A percentile compares a stretch with the other conserved stretches of the same genome.
Conservation (phyloP, 192 early-diverging fungal genomes). For the Entomortierella parvispora region DNA sequence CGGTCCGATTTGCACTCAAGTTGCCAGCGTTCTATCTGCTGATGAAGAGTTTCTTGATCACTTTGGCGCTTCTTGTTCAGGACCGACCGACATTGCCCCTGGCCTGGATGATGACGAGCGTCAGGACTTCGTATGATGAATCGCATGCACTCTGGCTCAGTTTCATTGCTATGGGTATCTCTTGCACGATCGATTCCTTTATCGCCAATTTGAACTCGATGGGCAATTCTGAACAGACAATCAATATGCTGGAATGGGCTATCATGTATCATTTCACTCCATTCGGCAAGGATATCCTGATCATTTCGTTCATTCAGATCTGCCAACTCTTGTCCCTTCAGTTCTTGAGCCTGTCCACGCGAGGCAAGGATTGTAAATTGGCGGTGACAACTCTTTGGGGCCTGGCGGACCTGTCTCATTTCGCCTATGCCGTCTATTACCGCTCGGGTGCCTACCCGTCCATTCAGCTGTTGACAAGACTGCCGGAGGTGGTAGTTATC, state of each 20-base stretch:
- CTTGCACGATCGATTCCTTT: conserved; percentile 44
- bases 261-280: conserved; percentile 54
- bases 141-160: conserved; percentile 49
- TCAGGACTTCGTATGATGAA: conserved; percentile 26
- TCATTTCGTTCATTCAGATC: conserved; percentile 54
- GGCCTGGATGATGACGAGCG: conserved; percentile 10
- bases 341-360: conserved; percentile 51
- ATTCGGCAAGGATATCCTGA: conserved; percentile 49
- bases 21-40: conserved; percentile 57
- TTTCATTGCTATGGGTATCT: conserved; percentile 50
- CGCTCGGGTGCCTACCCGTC: conserved; percentile 51
- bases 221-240: conserved; percentile 46
- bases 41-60: conserved; percentile 45
- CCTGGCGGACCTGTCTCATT: conserved; percentile 52
- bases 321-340: conserved; percentile 54
- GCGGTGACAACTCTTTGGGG: conserved; percentile 56
- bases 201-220: conserved; percentile 37
- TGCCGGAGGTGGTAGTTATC: conserved; percentile 58
- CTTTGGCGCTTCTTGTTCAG: conserved; percentile 36
- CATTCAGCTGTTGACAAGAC: conserved; percentile 52
- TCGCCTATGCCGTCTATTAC: conserved; percentile 47
- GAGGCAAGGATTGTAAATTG: conserved; percentile 50
- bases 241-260: conserved; percentile 58
- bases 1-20: conserved; percentile 51
- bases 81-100: conserved; percentile 7